Evolutionary conservation across 306 rosid genomes (phyloP), one percentile per base, ranked within the genome.

Genomic region (Rosa rugosa): DNA sequence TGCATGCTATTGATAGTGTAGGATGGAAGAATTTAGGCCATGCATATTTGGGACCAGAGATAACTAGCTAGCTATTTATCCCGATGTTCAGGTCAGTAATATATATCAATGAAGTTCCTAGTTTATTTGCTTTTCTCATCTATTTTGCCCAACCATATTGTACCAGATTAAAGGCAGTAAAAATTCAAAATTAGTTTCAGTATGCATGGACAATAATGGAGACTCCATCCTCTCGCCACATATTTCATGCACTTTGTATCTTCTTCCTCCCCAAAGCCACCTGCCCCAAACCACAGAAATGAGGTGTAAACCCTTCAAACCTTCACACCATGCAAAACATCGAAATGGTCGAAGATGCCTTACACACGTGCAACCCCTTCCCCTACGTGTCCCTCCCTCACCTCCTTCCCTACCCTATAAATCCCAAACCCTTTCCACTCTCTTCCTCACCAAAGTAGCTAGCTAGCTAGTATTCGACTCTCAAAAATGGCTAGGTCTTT

Each of bases 401-500:
- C 34, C 65, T 9, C 50, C 31, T 38, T 25, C 18, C 5, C 20
- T 13, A 51, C 10, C 56, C 71, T 79, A 40, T 83, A 83, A 75
- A 75, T 83, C 27, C 75, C 27, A 63, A 63, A 74, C 4, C 54
- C 67, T 6, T 44, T 42, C 77, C 13, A 1, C 47, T 81, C 81
- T 3, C 77, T 72, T 11, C 59, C 50, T 69, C 84, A 81, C 77
- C 51, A 7, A 53, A 75, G 59, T 53, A 11, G 36, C 38, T 60
- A 25, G 36, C 66, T 60, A 25, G 36, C 67, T 60, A 42, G 60
- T 4, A 27, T 69, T 1, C 27, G 10, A 4, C 27, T 16, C 62
- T 38, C 12, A 4, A 31, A 38, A 25, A 88, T 88, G 93, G 82
- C 85, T 42, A 89, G 79, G 79, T 57, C 72, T 70, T 17, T 69